These are phyloP conservation scores for Trametes versicolor DNA, from an alignment of 1,284 basidiomycete species.

Conservation along the genomic window DNA sequence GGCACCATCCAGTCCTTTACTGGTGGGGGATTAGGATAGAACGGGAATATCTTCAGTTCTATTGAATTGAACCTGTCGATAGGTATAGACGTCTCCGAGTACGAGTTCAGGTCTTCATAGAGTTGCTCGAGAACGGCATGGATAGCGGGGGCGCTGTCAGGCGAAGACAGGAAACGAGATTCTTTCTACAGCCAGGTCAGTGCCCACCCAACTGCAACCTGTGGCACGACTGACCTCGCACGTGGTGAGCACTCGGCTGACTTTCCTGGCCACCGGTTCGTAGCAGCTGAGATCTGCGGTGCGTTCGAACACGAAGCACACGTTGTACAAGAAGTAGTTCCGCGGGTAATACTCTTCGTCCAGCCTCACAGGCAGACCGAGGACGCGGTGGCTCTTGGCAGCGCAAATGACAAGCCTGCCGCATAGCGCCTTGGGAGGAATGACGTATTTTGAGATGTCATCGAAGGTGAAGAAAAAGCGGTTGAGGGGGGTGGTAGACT, in stretches of 20 bases:
- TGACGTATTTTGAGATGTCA: constrained; percentile 93
- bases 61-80: constrained; percentile 92
- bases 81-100: constrained; percentile 92
- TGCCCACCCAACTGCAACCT: background rate
- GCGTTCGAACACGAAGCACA: constrained; percentile 96
- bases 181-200: constrained; percentile 70
- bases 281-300: constrained; percentile 92
- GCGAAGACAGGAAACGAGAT: constrained; percentile 86
- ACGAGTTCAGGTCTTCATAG: constrained; percentile 97
- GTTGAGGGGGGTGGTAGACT: constrained; percentile 51
- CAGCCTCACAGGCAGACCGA: constrained; percentile 90
- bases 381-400: constrained; percentile 79
- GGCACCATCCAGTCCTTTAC: constrained; percentile 98
- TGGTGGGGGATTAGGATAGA: constrained; percentile 92
- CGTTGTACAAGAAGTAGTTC: constrained; percentile 94
- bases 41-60: constrained; percentile 95
- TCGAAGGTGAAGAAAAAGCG: constrained; percentile 85
- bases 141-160: constrained; percentile 76
- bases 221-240: constrained; percentile 78
- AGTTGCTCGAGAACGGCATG: constrained; percentile 94
- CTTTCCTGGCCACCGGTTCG: constrained; percentile 95
- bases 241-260: constrained; percentile 85
- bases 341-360: constrained; percentile 73
- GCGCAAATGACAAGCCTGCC: constrained; percentile 88
- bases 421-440: constrained; percentile 88